Evolutionary conservation across 2,329 filamentous ascomycete genomes (phyloP), one percentile per base, ranked within the genome.

Genomic region (Phyllosticta paracitricarpa): DNA sequence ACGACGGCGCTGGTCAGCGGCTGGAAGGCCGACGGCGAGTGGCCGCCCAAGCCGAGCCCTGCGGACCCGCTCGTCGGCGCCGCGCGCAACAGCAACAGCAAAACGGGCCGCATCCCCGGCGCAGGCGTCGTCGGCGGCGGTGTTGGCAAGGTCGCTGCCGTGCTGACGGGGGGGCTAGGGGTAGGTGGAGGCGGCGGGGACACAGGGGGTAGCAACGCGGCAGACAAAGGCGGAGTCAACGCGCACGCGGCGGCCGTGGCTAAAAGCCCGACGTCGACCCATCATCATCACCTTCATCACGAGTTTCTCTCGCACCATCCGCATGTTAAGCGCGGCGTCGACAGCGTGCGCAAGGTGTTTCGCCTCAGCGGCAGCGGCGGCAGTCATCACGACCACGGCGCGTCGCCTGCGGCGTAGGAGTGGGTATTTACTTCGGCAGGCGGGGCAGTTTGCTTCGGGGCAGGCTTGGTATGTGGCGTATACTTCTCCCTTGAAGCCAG

Each of bases 11-110:
- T 93, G 65, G 91, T 97, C 0, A 82, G 88, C 28, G 93, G 93
- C 53, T 97, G 93, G 93, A 96, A 95, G 73, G 82, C 89, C 51
- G 90, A 94, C 68, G 92, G 91, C 17, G 90, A 96, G 73, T 97
- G 93, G 93, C 92, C 93, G 4, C 90, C 89, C 1, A 84, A 83
- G 66, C 72, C 80, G 0, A 76, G 77, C 19, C 69, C 81, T 55
- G 67, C 78, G 54, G 78, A 82, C 68, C 72, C 79, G 64, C 75
- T 75, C 54, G 28, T 30, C 28, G 28, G 28, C 28, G 51, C 51
- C 4, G 51, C 17, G 51, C 51, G 51, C 24, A 17, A 8, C 26
- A 3, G 33, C 33, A 35, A 53, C 14, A n/a, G 51, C 51, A 71
- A 75, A 5, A 69, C 65, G 17, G 71, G 74, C 51, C 73, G 73